These are phyloP conservation scores for Neurospora terricola DNA, from an alignment of 495 filamentous ascomycete genomes.

Conservation along the genomic window DNA sequence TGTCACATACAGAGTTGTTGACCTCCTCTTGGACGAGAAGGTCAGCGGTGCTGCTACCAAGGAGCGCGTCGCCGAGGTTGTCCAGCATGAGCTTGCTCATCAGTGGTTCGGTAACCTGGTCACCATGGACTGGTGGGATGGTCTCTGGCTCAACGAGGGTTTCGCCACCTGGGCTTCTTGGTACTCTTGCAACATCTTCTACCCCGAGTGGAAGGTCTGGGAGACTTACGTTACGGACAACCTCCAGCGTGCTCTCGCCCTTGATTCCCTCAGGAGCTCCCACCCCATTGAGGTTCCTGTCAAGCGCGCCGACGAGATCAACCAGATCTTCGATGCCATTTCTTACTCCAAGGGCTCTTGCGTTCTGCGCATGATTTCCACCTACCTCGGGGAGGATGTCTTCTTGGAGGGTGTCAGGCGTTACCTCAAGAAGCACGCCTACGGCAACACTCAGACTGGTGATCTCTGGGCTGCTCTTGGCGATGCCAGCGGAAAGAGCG, in stretches of 20 bases:
- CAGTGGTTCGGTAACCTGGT: conserved; percentile 99
- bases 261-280: conserved; percentile 87
- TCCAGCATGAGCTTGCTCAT: conserved; percentile 95
- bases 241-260: conserved; percentile 72
- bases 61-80: conserved; percentile 86
- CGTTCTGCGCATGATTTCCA: conserved; percentile 94
- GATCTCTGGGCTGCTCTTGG: conserved; percentile 88
- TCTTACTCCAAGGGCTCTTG: conserved; percentile 96
- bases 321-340: conserved; percentile 98
- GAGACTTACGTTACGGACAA: conserved; percentile 86
- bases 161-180: conserved; percentile 84
- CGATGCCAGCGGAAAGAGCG: conserved; percentile 83
- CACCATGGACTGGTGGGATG: conserved; percentile 99
- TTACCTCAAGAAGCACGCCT: conserved; percentile 94
- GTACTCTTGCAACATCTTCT: conserved; percentile 77
- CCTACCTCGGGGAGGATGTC: conserved; percentile 81
- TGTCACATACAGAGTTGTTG: conserved; percentile 88
- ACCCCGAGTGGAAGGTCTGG: conserved; percentile 99
- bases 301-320: conserved; percentile 88
- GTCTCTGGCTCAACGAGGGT: conserved; percentile 95
- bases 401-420: conserved; percentile 88
- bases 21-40: conserved; percentile 87
- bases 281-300: conserved; percentile 97
- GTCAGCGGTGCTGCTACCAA: conserved; percentile 83
- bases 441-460: conserved; percentile 71